Evolutionary conservation across 2,329 filamentous ascomycete species (phyloP), one percentile per base, ranked within the genome.

Genomic region (Aureobasidium sp.): DNA sequence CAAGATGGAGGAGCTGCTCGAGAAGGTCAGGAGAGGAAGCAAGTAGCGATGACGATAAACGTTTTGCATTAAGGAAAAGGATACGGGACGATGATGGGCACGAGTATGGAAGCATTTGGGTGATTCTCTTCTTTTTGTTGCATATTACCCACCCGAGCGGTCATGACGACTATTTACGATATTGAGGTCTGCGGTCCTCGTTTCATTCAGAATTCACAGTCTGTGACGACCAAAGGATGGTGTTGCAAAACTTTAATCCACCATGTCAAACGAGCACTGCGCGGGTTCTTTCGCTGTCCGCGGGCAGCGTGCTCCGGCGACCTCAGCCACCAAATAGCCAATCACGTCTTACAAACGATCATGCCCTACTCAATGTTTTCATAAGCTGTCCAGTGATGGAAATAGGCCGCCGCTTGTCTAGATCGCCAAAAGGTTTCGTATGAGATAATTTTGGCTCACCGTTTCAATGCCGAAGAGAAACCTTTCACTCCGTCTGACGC

Each of bases 1-100:
- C 63, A 71, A 68, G 58, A 70, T 72, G 39, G 67, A 71, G 22
- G 70, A 71, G 1, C 63, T 73, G 67, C 66, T 73, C 51, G 37
- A 52, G 4, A 58, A 55, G 42, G 44, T 62, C 1, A 56, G 60
- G 1, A 53, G 36, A n/a, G 25, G 25, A 5, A 60, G 45, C 45
- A 49, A 60, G 12, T 34, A 27, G 34, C 5, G 20, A 27, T 22
- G 41, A 36, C 29, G 31, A 39, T n/a, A 25, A 55, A 41, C n/a
- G 15, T 41, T 41, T 55, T 55, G 51, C 36, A 55, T 55, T 25
- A 41, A 22, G 49, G 12, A 11, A 52, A 52, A 37, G 31, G 51
- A 29, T 14, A 27, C n/a, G 31, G 36, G 12, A 49, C 9, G 31
- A 39, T 31, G 45, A 29, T 25, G 11, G 45, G 15, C 17, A 27